Conservation (phyloP, 805 yeast genomes). For the Ogataea glucozyma region DNA sequence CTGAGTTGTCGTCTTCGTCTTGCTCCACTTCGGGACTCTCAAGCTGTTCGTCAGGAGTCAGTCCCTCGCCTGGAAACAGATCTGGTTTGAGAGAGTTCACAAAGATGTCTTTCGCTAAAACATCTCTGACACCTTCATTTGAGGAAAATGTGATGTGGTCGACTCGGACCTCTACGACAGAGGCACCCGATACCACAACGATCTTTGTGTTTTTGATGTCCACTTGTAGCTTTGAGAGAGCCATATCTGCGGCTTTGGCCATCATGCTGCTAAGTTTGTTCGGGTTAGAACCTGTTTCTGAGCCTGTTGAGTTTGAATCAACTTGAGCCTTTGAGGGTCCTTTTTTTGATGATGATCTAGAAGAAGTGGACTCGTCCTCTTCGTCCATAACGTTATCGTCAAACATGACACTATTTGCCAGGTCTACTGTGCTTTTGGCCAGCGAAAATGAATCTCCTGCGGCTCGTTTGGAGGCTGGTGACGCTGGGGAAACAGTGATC, state of each 20-base stretch:
- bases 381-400: conserved; percentile 42
- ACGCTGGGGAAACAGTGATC: conserved; percentile 43
- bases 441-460: conserved; percentile 46
- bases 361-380: conserved; percentile 28
- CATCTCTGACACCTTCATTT: conserved; percentile 46
- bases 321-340: conserved; percentile 1
- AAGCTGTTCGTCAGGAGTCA: conserved; percentile 11
- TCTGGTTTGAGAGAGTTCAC: conserved; percentile 44
- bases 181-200: conserved; percentile 49
- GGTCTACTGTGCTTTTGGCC: conserved; percentile 72
- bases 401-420: conserved; percentile 60
- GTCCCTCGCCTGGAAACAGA: conserved; percentile 33
- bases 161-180: conserved; percentile 37
- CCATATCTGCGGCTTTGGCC: conserved; percentile 66
- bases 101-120: conserved; percentile 41
- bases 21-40: conserved; percentile 16
- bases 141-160: conserved; percentile 39
- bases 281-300: conserved; percentile 14
- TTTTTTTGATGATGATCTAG: not conserved
- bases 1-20: conserved; percentile 28
- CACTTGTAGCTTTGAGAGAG: conserved; percentile 59
- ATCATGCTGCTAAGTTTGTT: conserved; percentile 55
- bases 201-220: conserved; percentile 48
- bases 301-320: conserved; percentile 13
- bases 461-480: conserved; percentile 28